A percentile compares a stretch with the other conserved stretches of the same genome.
Conservation (phyloP, 208 protist species). For the Giardia duodenalis region DNA sequence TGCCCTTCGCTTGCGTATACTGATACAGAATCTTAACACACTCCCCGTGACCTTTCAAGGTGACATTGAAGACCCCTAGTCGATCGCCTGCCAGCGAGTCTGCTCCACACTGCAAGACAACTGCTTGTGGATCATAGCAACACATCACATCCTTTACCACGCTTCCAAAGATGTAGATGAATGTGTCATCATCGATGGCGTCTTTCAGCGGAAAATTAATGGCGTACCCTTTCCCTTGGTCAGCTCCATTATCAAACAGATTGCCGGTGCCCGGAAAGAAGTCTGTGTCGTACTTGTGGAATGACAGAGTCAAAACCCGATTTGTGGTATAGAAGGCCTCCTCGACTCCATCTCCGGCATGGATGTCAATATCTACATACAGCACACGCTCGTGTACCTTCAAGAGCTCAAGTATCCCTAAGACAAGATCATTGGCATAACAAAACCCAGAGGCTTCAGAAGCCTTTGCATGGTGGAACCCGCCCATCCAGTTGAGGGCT, state of each 20-base stretch:
- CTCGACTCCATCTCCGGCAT: constrained; percentile 96
- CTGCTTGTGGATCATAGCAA: constrained; percentile 69
- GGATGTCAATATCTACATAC: constrained; percentile 98
- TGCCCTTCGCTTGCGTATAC: constrained; percentile 65
- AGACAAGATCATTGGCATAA: constrained; percentile 98
- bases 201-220: constrained; percentile 60
- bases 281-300: constrained; percentile 84
- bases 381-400: constrained; percentile 79
- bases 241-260: constrained; percentile 56
- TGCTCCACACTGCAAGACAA: constrained; percentile 95
- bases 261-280: constrained; percentile 65
- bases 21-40: constrained; percentile 36
- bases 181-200: constrained; percentile 60
- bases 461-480: constrained; percentile 82
- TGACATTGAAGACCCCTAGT: constrained; percentile 81
- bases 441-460: constrained; percentile 88
- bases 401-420: constrained; percentile 93
- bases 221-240: constrained; percentile 60
- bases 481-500: constrained; percentile 95
- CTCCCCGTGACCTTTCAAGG: constrained; percentile 55
- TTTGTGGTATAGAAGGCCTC: constrained; percentile 94
- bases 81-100: constrained; percentile 88
- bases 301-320: constrained; percentile 95
- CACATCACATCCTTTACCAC: constrained; percentile 63
- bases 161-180: constrained; percentile 51